Evolutionary conservation across 1,284 basidiomycete species (phyloP), one percentile per base, ranked within the genome.

Genomic region (Leccinum laetum): DNA sequence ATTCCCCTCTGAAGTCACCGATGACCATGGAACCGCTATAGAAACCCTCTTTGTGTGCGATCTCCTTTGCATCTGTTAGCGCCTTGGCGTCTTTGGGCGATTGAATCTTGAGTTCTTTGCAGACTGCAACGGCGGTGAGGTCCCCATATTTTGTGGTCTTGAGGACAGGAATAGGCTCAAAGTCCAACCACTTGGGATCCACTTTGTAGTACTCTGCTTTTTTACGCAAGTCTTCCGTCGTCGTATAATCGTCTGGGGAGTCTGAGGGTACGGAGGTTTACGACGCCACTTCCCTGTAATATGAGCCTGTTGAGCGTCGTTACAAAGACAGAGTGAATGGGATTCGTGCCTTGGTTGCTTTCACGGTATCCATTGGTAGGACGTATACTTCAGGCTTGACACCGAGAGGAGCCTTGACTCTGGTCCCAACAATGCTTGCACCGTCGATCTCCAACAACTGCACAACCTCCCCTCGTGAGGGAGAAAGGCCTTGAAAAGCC

Each of bases 11-110:
- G 83, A 89, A 98, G 69, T 94, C 89, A 61, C 97, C 96, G 39
- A 94, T 85, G 65, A 90, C 72, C 96, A 99, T 98, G 24, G 84
- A 91, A 46, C 96, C 96, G 74, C 85, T 88, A 80, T 98, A 98
- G 84, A 98, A 98, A 60, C 98, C 98, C 79, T 99, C 97, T 83
- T 98, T 99, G 84, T 99, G 99, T 13, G 95, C 93, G 65, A 98
- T 86, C 74, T 99, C 98, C 81, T 99, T 99, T 62, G 98, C 98
- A 78, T 99, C 96, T 6, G 92, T 90, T 39, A 99, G 87, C 79
- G 93, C 93, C 79, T 95, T 95, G 61, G 84, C 85, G 78, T 99
- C 98, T 79, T 97, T 97, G 75, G 96, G 95, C 9, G 94, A 96
- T 74, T 96, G 92, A 73, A 99, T 96, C 83, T 99, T 99, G 72